Conservation (phyloP, 495 filamentous ascomycete species). For the Gamarada debralockiae region DNA sequence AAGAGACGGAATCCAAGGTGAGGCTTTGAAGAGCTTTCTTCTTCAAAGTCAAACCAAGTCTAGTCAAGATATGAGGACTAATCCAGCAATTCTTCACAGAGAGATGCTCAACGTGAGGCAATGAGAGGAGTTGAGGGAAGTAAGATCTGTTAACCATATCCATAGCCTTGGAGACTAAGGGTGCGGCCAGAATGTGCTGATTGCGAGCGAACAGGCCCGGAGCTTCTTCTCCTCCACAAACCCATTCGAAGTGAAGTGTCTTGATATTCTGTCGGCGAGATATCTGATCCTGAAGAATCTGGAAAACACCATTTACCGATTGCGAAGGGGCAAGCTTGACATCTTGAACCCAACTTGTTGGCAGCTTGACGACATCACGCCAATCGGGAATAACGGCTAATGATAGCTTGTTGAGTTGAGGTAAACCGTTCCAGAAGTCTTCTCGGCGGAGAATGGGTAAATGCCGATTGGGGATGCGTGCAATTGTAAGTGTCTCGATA, state of each 20-base stretch:
- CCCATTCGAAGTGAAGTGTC: slow-evolving; percentile 50
- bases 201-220: slow-evolving; percentile 48
- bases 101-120: slow-evolving; percentile 48
- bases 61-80: slow-evolving; percentile 34
- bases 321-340: slow-evolving; percentile 35
- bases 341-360: slow-evolving; percentile 33
- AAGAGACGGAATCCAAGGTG: slow-evolving; percentile 41
- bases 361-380: slow-evolving; percentile 39
- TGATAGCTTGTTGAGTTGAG: slow-evolving; percentile 36
- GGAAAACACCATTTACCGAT: slow-evolving; percentile 37
- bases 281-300: slow-evolving; percentile 39
- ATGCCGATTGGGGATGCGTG: slow-evolving; percentile 47
- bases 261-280: slow-evolving; percentile 36
- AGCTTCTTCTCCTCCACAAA: slow-evolving; percentile 53
- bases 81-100: slow-evolving; percentile 55
- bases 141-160: slow-evolving; percentile 40
- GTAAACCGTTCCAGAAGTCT: slow-evolving; percentile 50
- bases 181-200: slow-evolving; percentile 47
- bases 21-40: slow-evolving; percentile 28
- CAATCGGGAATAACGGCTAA: slow-evolving; percentile 52
- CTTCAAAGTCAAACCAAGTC: slow-evolving; percentile 23
- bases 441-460: slow-evolving; percentile 36
- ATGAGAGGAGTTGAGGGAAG: slow-evolving; percentile 17
- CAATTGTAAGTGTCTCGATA: slow-evolving; percentile 44
- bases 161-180: slow-evolving; percentile 34